Evolutionary conservation across 179 eudicot genomes (phyloP).

Genomic region (Heliamphora pulchella): DNA sequence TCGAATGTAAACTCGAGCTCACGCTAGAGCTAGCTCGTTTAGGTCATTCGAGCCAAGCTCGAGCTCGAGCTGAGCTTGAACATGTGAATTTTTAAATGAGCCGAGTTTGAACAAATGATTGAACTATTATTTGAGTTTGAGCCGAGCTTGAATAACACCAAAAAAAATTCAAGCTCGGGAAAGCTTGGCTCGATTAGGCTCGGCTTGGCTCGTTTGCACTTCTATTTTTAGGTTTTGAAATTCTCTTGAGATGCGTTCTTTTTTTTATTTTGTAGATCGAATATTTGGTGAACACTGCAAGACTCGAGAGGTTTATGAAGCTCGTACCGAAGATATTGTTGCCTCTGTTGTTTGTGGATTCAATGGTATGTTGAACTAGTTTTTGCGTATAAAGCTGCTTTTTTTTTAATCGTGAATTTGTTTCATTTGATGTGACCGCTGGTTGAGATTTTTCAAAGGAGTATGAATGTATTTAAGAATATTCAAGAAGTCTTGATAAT

Average conservation of each 20-base stretch:
- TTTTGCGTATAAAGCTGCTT: not conserved
- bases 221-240: not conserved
- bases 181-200: no score
- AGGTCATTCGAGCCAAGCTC: no score
- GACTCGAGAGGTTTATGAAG: slow-evolving; percentile 64
- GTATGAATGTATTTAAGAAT: not conserved
- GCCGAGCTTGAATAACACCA: no score
- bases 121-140: no score
- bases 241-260: not conserved
- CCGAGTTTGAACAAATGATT: no score
- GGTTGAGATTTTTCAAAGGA: not conserved
- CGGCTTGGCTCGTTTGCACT: no score
- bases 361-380: slow-evolving; percentile 43
- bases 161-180: no score
- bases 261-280: slow-evolving; percentile 36
- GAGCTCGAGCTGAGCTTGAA: no score
- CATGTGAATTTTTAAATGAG: no score
- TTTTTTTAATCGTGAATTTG: not conserved
- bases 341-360: slow-evolving; percentile 84
- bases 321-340: slow-evolving; percentile 71
- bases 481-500: not conserved
- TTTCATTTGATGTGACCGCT: not conserved
- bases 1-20: no score
- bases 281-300: slow-evolving; percentile 69
- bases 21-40: no score